Conservation (phyloP, 805 yeast species). For the Ogataea sp. region DNA sequence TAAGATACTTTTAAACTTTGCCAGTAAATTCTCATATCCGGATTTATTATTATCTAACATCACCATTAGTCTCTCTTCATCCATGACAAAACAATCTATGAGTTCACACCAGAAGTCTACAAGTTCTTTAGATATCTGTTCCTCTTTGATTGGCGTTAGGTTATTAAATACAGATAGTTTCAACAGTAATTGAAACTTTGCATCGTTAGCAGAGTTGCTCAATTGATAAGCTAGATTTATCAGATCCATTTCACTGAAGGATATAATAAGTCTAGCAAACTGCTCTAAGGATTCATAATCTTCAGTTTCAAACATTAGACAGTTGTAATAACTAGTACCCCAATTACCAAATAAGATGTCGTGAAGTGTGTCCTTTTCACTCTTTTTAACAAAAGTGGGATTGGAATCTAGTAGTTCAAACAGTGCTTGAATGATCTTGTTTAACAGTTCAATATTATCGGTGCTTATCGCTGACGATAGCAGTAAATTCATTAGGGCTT, state of each 20-base stretch:
- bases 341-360: conserved; percentile 35
- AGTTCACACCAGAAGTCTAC: conserved; percentile 65
- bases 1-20: conserved; percentile 32
- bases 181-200: conserved; percentile 40
- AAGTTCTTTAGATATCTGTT: conserved; percentile 44
- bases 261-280: conserved; percentile 37
- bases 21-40: conserved; percentile 16
- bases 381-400: conserved; percentile 29
- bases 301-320: conserved; percentile 19
- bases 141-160: conserved; percentile 45
- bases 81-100: conserved; percentile 47
- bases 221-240: conserved; percentile 33
- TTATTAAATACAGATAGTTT: conserved; percentile 45
- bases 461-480: conserved; percentile 3
- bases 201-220: conserved; percentile 25
- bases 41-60: conserved; percentile 28
- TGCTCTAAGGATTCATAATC: conserved; percentile 31
- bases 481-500: conserved; percentile 5
- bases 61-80: conserved; percentile 28
- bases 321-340: conserved; percentile 32
- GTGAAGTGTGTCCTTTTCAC: conserved; percentile 23
- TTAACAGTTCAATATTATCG: neutral
- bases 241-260: conserved; percentile 39
- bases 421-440: conserved; percentile 25
- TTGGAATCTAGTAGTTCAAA: conserved; percentile 40